Evolutionary conservation across 306 rosid genomes (phyloP).

Genomic region (Malus orientalis): DNA sequence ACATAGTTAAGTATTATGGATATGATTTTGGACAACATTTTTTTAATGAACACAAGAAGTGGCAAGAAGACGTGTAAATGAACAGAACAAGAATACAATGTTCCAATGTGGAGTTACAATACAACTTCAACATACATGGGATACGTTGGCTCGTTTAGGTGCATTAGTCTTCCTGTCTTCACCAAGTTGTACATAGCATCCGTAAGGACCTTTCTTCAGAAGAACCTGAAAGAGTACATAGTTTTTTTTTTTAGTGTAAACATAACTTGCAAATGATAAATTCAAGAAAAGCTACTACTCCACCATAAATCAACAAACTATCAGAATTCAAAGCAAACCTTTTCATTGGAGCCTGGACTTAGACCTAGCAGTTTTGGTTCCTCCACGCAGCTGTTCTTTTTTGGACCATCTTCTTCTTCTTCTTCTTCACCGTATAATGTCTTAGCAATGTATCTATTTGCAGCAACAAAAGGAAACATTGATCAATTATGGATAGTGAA

Average conservation of each 20-base stretch:
- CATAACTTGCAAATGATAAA: conserved; percentile 12
- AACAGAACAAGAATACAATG: background rate
- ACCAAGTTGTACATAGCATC: conserved; percentile 86
- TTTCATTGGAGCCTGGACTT: conserved; percentile 55
- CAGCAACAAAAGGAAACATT: conserved; percentile 21
- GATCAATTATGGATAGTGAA: background rate
- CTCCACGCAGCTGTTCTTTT: conserved; percentile 27
- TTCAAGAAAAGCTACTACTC: conserved; percentile 10
- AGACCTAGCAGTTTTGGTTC: conserved; percentile 77
- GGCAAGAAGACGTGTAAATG: background rate
- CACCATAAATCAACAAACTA: background rate
- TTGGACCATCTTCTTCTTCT: conserved; percentile 43
- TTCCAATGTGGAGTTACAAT: background rate
- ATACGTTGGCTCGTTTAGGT: conserved; percentile 72
- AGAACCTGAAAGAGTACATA: conserved; percentile 46
- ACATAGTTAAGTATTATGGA: background rate
- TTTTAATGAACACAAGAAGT: background rate
- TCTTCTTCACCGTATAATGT: conserved; percentile 60
- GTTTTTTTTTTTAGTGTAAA: background rate
- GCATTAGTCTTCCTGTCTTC: conserved; percentile 71
- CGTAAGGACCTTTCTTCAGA: conserved; percentile 84
- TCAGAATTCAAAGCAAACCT: conserved; percentile 37
- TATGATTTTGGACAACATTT: background rate
- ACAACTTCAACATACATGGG: conserved; percentile 52
- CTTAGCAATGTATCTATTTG: conserved; percentile 78